Conservation (phyloP, 768 basidiomycete genomes). For the Tulasnella sp. region DNA sequence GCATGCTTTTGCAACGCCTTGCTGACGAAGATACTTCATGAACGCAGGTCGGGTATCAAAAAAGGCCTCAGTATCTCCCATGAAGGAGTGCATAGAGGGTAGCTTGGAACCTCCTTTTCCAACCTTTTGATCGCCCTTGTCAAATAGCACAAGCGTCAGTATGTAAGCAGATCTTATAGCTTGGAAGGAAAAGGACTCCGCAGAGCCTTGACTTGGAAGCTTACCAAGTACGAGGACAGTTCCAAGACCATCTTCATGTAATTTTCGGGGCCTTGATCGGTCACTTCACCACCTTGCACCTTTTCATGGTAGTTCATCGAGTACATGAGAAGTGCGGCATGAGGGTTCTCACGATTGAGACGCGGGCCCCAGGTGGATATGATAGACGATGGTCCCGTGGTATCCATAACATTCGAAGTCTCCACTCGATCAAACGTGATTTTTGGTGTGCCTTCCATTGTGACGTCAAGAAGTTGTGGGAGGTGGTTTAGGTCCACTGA, state of each 20-base stretch:
- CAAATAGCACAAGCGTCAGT: too few relatives aligned
- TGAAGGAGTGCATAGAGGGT: not conserved
- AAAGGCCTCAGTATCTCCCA: not conserved
- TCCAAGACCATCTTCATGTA: not conserved
- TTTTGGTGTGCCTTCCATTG: not conserved
- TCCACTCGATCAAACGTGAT: constrained; percentile 48
- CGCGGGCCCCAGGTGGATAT: constrained; percentile 43
- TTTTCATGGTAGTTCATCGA: constrained; percentile 49
- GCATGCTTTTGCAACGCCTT: not conserved
- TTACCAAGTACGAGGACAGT: not conserved
- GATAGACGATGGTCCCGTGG: constrained; percentile 40
- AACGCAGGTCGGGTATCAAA: not conserved
- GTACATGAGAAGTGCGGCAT: constrained; percentile 43
- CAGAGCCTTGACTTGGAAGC: not conserved
- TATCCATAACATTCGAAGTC: constrained; percentile 51
- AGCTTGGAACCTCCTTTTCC: too few relatives aligned
- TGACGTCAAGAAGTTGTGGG: constrained; percentile 39
- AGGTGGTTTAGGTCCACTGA: constrained; percentile 39
- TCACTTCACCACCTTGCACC: not conserved
- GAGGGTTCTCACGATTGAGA: constrained; percentile 36
- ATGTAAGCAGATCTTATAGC: too few relatives aligned
- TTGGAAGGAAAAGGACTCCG: too few relatives aligned
- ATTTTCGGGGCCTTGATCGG: not conserved
- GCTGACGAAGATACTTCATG: not conserved
- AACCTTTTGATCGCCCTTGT: too few relatives aligned